Conservation (phyloP, 1,139 yeast genomes). For the Arxiozyma telluris region DNA sequence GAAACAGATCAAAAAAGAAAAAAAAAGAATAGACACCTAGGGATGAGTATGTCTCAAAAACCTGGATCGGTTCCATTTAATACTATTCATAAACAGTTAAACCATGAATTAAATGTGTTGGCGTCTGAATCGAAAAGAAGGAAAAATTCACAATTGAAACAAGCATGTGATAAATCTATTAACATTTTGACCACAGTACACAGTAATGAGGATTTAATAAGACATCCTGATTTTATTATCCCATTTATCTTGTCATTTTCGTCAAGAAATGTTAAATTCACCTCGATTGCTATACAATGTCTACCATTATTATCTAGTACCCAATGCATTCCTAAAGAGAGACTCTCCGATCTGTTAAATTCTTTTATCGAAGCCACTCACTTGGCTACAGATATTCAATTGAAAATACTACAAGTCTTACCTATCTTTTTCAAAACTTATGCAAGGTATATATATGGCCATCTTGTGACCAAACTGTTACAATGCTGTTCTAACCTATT, state of each 20-base stretch:
- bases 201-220: conserved; percentile 26
- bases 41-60: conserved; percentile 16
- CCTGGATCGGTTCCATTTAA: conserved; percentile 8
- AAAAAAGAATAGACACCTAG: not conserved
- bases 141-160: conserved; percentile 53
- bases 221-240: conserved; percentile 43
- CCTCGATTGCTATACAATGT: conserved; percentile 62
- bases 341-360: conserved; percentile 48
- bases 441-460: conserved; percentile 45
- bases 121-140: conserved; percentile 66
- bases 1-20: not conserved
- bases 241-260: conserved; percentile 72
- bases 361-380: conserved; percentile 68
- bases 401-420: conserved; percentile 76
- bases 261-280: conserved; percentile 65
- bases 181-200: conserved; percentile 37
- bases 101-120: conserved; percentile 49
- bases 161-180: conserved; percentile 56
- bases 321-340: conserved; percentile 43
- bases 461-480: conserved; percentile 49
- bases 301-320: conserved; percentile 49
- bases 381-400: conserved; percentile 71
- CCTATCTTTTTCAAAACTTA: conserved; percentile 69
- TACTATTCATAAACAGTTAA: conserved; percentile 38
- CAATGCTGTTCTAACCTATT: conserved; percentile 57